Conservation (phyloP, 257 asterid species). For the Solanum paucissectum region DNA sequence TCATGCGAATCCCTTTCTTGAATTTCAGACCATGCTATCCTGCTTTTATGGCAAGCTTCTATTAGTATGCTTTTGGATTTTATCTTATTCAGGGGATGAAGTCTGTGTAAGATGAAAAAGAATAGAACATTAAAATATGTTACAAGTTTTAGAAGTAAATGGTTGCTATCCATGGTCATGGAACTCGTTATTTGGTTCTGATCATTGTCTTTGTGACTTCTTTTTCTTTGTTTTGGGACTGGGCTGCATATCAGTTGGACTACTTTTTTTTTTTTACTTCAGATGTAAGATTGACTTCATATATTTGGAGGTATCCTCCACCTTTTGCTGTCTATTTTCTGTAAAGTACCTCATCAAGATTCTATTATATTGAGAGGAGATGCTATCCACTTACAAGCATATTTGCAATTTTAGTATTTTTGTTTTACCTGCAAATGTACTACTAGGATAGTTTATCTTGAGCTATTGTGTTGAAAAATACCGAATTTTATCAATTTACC, state of each 20-base stretch:
- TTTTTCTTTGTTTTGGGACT: background rate
- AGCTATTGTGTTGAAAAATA: background rate
- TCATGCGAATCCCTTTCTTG: background rate
- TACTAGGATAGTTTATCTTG: background rate
- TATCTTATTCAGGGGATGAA: background rate
- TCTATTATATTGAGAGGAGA: background rate
- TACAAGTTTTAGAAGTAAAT: background rate
- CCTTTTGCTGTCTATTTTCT: background rate
- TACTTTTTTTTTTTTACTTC: background rate
- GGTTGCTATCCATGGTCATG: background rate
- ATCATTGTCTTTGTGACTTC: background rate
- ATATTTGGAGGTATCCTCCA: background rate
- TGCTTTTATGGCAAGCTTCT: background rate
- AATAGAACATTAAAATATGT: background rate
- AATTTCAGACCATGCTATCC: background rate
- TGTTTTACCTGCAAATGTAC: background rate
- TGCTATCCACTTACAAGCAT: background rate
- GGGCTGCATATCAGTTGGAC: background rate
- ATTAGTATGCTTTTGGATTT: background rate
- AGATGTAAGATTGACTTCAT: background rate
- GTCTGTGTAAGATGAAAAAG: background rate
- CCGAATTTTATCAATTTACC: background rate
- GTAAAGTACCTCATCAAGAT: background rate
- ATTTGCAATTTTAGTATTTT: background rate
- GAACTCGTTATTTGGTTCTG: background rate